These are phyloP conservation scores for Boletus vermiculosoides DNA, from an alignment of 768 basidiomycete genomes.

Conservation along the genomic window DNA sequence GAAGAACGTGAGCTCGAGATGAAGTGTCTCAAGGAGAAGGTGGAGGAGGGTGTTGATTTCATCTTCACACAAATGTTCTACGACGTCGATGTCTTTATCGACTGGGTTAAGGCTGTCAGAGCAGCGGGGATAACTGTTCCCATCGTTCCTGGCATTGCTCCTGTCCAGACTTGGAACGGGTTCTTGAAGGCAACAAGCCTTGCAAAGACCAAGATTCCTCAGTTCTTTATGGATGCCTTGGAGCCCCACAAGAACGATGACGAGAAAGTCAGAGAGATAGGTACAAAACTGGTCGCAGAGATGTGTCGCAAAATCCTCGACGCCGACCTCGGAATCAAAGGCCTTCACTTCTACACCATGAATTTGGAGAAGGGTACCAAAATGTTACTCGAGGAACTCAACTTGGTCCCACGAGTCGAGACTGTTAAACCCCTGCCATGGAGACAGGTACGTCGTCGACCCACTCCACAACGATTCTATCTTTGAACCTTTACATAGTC, in stretches of 20 bases:
- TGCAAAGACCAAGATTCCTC: constrained; percentile 78
- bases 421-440: constrained; percentile 95
- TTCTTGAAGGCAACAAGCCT: constrained; percentile 81
- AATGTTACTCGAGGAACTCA: constrained; percentile 91
- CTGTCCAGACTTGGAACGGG: constrained; percentile 95
- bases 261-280: constrained; percentile 87
- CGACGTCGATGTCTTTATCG: constrained; percentile 86
- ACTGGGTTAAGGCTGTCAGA: constrained; percentile 83
- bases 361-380: constrained; percentile 94
- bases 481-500: constrained; percentile 46
- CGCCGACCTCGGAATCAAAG: constrained; percentile 78
- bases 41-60: constrained; percentile 86
- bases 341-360: constrained; percentile 97
- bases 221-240: constrained; percentile 67
- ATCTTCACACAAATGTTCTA: constrained; percentile 99
- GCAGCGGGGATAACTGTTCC: constrained; percentile 86
- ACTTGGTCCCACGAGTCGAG: constrained; percentile 83
- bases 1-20: constrained; percentile 79
- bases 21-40: constrained; percentile 83
- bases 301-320: constrained; percentile 88
- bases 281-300: constrained; percentile 91
- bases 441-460: constrained; percentile 68
- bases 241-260: constrained; percentile 91
- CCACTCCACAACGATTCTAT: neutral
- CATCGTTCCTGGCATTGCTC: constrained; percentile 91